phyloP scores from a whole-genome alignment of 306 rosid species.

The Rosa multiflora region DNA sequence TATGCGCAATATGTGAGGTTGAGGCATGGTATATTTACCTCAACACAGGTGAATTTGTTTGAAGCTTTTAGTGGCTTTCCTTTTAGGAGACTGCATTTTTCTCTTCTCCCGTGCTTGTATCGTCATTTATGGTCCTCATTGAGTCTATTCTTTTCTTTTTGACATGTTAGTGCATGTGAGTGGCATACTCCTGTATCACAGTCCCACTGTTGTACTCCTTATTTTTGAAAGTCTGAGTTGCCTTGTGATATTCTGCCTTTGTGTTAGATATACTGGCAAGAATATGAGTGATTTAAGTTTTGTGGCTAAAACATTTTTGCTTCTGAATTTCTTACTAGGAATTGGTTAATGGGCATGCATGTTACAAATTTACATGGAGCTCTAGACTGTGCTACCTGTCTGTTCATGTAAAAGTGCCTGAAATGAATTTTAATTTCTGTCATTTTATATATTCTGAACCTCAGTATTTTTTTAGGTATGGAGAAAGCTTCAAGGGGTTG shows the following conservation, averaged over 20 bases:
- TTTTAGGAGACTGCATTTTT: background rate
- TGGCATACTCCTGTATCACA: background rate
- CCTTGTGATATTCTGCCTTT: background rate
- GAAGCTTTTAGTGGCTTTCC: background rate
- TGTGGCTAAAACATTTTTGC: background rate
- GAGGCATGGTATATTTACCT: conserved; percentile 1
- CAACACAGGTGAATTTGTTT: background rate
- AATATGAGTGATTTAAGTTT: background rate
- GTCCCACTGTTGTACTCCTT: background rate
- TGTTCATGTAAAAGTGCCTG: conserved; percentile 5
- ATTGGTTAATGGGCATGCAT: background rate
- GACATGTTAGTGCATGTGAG: conserved; percentile 13
- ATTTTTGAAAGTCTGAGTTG: background rate
- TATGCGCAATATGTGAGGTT: background rate
- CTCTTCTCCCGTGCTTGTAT: background rate
- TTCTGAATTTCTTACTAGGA: background rate
- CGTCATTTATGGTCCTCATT: background rate
- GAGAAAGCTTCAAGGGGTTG: conserved; percentile 68
- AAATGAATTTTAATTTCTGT: conserved; percentile 19
- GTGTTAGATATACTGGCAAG: background rate
- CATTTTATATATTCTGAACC: conserved; percentile 22
- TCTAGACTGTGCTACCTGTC: background rate
- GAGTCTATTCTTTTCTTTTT: background rate
- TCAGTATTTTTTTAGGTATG: conserved; percentile 54
- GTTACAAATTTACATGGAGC: background rate